phyloP scores from a whole-genome alignment of 768 basidiomycete genomes.

The Russula olivacea region DNA sequence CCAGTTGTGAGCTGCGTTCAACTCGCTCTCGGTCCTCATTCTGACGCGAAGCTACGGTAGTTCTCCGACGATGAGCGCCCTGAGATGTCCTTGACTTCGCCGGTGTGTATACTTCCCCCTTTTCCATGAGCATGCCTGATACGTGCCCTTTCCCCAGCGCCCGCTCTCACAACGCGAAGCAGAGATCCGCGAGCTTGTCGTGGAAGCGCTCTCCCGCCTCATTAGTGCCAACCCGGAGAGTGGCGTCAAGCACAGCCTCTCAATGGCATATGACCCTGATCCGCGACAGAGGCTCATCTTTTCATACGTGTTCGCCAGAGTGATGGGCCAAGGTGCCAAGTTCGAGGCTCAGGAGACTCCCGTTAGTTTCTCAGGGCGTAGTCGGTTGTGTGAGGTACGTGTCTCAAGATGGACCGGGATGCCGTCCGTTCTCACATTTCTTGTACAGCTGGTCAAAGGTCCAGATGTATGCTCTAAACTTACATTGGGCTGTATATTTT shows the following conservation, averaged over 20 bases:
- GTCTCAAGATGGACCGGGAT: background rate
- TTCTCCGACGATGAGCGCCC: constrained; percentile 7
- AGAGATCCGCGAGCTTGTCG: constrained; percentile 68
- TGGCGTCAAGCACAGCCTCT: constrained; percentile 83
- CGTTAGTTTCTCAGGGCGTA: constrained; percentile 27
- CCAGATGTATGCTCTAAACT: constrained; percentile 49
- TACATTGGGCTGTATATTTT: background rate
- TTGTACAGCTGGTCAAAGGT: constrained; percentile 58
- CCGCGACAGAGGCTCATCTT: constrained; percentile 69
- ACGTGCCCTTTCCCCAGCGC: constrained; percentile 7
- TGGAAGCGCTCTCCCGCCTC: constrained; percentile 74
- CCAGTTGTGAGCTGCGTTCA: constrained; percentile 24
- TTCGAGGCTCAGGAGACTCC: constrained; percentile 54
- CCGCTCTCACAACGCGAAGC: constrained; percentile 27
- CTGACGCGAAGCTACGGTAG: constrained; percentile 7
- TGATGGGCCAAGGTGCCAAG: constrained; percentile 72
- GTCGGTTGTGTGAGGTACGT: constrained; percentile 34
- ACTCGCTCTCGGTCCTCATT: background rate
- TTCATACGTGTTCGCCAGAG: constrained; percentile 76
- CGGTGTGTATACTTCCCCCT: background rate
- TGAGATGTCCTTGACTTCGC: background rate
- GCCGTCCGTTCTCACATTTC: constrained; percentile 1
- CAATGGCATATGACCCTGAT: constrained; percentile 71
- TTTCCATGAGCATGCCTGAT: background rate
- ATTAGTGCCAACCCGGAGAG: constrained; percentile 81